Conservation (phyloP, 352 stramenopile genomes). For the Globisporangium mamillatum region DNA sequence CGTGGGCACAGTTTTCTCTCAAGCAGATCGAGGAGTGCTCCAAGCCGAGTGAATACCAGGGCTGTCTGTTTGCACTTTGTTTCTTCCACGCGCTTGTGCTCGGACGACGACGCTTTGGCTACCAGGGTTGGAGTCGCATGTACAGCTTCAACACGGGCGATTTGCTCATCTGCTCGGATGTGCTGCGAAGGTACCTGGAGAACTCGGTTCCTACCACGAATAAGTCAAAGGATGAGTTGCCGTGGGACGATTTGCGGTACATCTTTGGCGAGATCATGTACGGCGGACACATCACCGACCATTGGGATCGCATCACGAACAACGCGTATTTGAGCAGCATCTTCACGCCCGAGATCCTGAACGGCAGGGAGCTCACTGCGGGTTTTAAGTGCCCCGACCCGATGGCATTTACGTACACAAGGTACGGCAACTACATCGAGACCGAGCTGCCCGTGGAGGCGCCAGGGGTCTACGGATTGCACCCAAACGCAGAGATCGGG, state of each 20-base stretch:
- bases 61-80: conserved; percentile 92
- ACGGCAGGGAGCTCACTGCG: conserved; percentile 45
- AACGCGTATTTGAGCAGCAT: conserved; percentile 64
- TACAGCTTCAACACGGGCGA: conserved; percentile 96
- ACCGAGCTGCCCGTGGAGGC: conserved; percentile 60
- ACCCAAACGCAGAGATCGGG: conserved; percentile 80
- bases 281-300: conserved; percentile 81
- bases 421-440: conserved; percentile 91
- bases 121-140: conserved; percentile 89
- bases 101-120: conserved; percentile 86
- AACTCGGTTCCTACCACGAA: conserved; percentile 17
- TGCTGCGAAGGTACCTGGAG: conserved; percentile 71
- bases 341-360: conserved; percentile 63
- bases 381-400: conserved; percentile 84
- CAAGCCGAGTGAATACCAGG: conserved; percentile 87
- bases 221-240: conserved; percentile 33
- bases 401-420: conserved; percentile 82
- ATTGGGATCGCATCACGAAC: conserved; percentile 85
- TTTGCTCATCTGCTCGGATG: conserved; percentile 89
- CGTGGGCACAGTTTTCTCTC: conserved; percentile 74
- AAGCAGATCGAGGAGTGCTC: conserved; percentile 72
- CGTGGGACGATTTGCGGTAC: conserved; percentile 85
- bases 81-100: conserved; percentile 94
- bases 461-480: conserved; percentile 64
- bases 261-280: conserved; percentile 95